Evolutionary conservation across 306 rosid species (phyloP), one percentile per base, ranked within the genome.

Genomic region (Inga laurina): DNA sequence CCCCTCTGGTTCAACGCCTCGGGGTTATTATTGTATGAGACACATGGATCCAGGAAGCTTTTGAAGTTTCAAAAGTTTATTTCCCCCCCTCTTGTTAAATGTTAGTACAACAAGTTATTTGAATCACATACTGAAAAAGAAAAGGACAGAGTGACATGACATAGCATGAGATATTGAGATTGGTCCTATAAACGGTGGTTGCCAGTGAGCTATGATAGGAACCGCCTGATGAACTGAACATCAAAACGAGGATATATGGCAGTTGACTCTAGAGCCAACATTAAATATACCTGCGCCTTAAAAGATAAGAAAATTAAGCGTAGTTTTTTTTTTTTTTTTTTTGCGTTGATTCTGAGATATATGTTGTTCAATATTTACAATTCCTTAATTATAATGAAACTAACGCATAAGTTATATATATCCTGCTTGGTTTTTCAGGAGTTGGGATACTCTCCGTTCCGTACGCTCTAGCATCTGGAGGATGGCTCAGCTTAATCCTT

Each of bases 381-480:
- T 39, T 76, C 71, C 70, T 39, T 10, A 2, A 8, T 44, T 48
- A 59, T 13, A 30, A 65, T 14, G 43, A 65, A 27, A 65, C n/a
- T 64, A 30, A 30, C 10, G 2, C 70, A 13, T 6, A 32, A 65
- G 41, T 32, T 27, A 10, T 62, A 12, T 48, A 27, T 74, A 24
- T 39, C 41, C 44, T 73, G 6, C 14, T 67, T 39, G 51, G 13
- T 48, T 75, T 80, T 83, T 2, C 89, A 95, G 98, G 99, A 87
- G 92, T 92, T 72, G 99, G 98, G 65, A 87, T 95, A 64, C 86
- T 91, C 1, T 95, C 97, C 9, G 83, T 93, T 86, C 98, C 98
- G 19, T 95, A 91, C 77, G 99, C 98, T 69, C 87, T 96, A 4
- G 86, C 99, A 64, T 79, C 92, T 5, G 97, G 98, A 64, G 99